Evolutionary conservation across 768 basidiomycete genomes (phyloP), one percentile per base, ranked within the genome.

Genomic region (Mycena metata): DNA sequence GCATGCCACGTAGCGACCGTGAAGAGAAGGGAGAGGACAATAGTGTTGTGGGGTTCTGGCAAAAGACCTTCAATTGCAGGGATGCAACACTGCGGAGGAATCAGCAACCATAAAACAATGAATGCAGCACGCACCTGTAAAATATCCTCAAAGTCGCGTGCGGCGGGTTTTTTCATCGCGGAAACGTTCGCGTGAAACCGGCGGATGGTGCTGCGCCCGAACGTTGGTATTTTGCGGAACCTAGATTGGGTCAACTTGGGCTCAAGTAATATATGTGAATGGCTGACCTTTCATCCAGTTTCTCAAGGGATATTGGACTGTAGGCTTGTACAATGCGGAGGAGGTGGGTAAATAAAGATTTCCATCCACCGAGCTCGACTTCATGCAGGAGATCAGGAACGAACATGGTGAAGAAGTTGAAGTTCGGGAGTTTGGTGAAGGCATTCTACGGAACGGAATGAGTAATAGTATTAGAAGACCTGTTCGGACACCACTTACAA

Each of bases 91-190:
- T 81, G 24, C 12, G 33, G 16, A 35, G 10, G 2, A 26, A 30
- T 24, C 26, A 23, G 56, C 30, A n/a, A n/a, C n/a, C 23, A 26
- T 19, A 39, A 17, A 30, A 55, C 36, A 36, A 36, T 41, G 59
- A 16, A 12, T n/a, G n/a, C n/a, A n/a, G n/a, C 7, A 58, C 74
- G 16, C 50, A 80, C 85, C 77, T 85, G 83, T 0, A 85, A 72
- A 1, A 84, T 65, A 45, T 86, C 83, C 56, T 85, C 81, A 58
- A 80, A 85, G 51, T 85, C 80, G 0, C 79, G 70, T 1, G 77
- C 84, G 9, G 79, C 79, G 3, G 79, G 60, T 35, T 81, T 76
- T 43, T 78, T 79, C 76, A 83, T 77, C 17, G 77, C 78, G 0
- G 80, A 78, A 1, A 79, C 75, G 64, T 83, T 82, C 0, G 50